Evolutionary conservation across 2,329 filamentous ascomycete genomes (phyloP).

Genomic region (Thielaviopsis euricoi): DNA sequence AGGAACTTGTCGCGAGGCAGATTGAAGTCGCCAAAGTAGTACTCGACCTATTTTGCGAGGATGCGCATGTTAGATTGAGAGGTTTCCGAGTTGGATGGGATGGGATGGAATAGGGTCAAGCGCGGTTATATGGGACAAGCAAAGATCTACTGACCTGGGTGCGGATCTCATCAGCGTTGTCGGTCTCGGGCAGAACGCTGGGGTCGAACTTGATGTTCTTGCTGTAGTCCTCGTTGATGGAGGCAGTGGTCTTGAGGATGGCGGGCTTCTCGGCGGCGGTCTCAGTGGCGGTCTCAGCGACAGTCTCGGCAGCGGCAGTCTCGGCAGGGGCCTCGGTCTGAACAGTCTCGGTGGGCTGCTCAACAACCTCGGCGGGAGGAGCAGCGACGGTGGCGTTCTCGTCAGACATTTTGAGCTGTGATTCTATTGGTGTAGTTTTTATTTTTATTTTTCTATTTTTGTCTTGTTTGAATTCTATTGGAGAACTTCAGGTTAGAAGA

Average conservation of each 20-base stretch:
- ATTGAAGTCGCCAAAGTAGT: constrained; percentile 90
- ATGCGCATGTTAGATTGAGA: constrained; percentile 1
- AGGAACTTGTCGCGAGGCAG: constrained; percentile 79
- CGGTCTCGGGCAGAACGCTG: constrained; percentile 48
- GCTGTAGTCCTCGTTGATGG: constrained; percentile 22
- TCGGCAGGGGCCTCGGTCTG: constrained; percentile 14
- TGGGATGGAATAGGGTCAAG: too few relatives aligned
- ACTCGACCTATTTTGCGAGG: constrained; percentile 52
- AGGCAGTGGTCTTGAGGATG: constrained; percentile 30
- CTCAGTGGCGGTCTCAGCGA: constrained; percentile 13
- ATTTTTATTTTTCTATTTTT: too few relatives aligned
- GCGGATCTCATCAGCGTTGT: constrained; percentile 66
- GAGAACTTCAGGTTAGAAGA: not conserved
- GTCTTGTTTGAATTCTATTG: constrained; percentile 1
- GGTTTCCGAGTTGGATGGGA: too few relatives aligned
- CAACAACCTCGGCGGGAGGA: constrained; percentile 14
- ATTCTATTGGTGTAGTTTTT: not conserved
- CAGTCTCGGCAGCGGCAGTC: constrained; percentile 10
- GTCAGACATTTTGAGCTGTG: constrained; percentile 6
- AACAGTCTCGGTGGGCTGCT: constrained; percentile 15
- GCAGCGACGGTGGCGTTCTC: constrained; percentile 10
- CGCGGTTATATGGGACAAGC: too few relatives aligned
- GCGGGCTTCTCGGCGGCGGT: constrained; percentile 14
- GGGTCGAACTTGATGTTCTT: constrained; percentile 59
- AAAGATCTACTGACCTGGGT: constrained; percentile 62